Evolutionary conservation across 768 basidiomycete genomes (phyloP).

Genomic region (Mycena indigotica): DNA sequence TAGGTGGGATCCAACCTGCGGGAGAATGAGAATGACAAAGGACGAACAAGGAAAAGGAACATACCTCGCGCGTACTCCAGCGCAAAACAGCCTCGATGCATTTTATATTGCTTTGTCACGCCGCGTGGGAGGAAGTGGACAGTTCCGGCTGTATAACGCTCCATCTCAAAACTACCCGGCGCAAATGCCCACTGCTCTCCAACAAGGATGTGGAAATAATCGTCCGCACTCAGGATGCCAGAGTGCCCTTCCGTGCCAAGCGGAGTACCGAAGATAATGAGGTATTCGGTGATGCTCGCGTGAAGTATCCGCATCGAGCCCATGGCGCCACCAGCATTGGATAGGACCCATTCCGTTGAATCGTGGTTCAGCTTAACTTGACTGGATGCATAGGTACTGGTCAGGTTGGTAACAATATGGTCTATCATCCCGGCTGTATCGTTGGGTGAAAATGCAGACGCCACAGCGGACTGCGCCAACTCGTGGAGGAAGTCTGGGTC

Average conservation of each 20-base stretch:
- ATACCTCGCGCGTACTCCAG: conserved; percentile 91
- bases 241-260: conserved; percentile 96
- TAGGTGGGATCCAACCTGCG: conserved; percentile 95
- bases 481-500: conserved; percentile 71
- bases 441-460: conserved; percentile 46
- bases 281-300: conserved; percentile 94
- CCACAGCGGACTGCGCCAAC: conserved; percentile 75
- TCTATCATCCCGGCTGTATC: conserved; percentile 74
- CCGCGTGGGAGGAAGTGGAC: conserved; percentile 86
- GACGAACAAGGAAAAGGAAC: conserved; percentile 23
- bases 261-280: conserved; percentile 94
- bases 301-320: conserved; percentile 98
- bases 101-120: conserved; percentile 93
- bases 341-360: conserved; percentile 88
- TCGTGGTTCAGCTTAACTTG: conserved; percentile 58
- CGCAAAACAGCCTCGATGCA: conserved; percentile 95
- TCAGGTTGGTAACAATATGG: conserved; percentile 82
- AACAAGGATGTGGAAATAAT: conserved; percentile 94
- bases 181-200: conserved; percentile 95
- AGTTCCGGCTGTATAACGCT: conserved; percentile 81
- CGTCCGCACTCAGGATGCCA: conserved; percentile 93
- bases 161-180: conserved; percentile 81
- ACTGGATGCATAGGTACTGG: conserved; percentile 63
- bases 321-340: conserved; percentile 98
- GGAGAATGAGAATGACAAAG: neutral